A percentile compares a stretch with the other conserved stretches of the same genome.
Conservation (phyloP, 1,139 yeast genomes). For the Debaryomyces nepalensis region DNA sequence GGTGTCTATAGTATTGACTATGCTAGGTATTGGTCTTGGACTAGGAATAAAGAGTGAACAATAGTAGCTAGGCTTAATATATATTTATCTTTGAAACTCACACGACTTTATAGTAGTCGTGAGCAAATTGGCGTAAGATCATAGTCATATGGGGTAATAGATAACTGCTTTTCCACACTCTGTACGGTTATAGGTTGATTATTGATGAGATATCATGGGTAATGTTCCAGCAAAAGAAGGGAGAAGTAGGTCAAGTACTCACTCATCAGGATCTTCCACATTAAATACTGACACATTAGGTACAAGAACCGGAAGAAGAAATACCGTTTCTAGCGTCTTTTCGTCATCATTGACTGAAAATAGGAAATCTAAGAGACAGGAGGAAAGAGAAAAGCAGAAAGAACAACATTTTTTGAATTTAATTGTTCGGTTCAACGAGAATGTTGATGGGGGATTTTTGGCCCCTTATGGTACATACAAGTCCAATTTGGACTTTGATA, state of each 20-base stretch:
- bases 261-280: slow-evolving; percentile 17
- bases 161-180: not conserved
- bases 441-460: slow-evolving; percentile 76
- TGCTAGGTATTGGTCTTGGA: slow-evolving; percentile 33
- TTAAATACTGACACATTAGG: slow-evolving; percentile 15
- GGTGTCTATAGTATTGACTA: slow-evolving; percentile 38
- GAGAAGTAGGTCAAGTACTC: slow-evolving; percentile 31
- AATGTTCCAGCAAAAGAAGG: slow-evolving; percentile 64
- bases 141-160: slow-evolving; percentile 1
- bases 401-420: slow-evolving; percentile 60
- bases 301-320: slow-evolving; percentile 21
- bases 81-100: not conserved
- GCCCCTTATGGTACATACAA: slow-evolving; percentile 91
- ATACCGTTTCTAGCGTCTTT: slow-evolving; percentile 23
- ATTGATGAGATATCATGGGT: slow-evolving; percentile 46
- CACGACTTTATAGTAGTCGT: slow-evolving; percentile 6
- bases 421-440: slow-evolving; percentile 61
- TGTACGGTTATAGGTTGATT: not conserved
- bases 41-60: slow-evolving; percentile 8
- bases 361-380: slow-evolving; percentile 37
- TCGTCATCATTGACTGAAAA: slow-evolving; percentile 25
- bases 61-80: not conserved
- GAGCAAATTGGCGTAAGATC: slow-evolving; percentile 8
- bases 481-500: slow-evolving; percentile 73
- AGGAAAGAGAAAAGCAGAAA: slow-evolving; percentile 55